Base-by-base conservation (phyloP, 345 rosid species). In the Garcia nutans region DNA sequence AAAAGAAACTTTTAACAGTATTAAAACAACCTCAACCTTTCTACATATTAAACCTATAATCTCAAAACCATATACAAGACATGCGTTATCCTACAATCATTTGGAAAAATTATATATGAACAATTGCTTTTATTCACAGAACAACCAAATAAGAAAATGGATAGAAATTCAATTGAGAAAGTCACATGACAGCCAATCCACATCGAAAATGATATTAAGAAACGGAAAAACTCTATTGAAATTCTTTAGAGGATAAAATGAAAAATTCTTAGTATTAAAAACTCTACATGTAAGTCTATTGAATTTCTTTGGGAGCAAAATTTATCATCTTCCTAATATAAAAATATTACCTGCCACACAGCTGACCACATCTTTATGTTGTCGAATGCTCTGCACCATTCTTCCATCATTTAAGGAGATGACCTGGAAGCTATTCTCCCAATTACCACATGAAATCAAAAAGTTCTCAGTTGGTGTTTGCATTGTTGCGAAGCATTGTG, bases 361-460 rank as follows among this genome's bases (percentile, higher is more conserved):
- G 88, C 97, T 93, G 79, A 95, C 97, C 57, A 95, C 94, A 81
- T 95, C 97, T 84, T 89, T 95, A 73, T 95, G 99, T 66, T 91
- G 99, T 70, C 97, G 91, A 84, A 91, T 82, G 85, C 97, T 92
- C 85, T 95, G 99, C 84, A 95, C 96, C 83, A 91, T 84, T 78
- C 93, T 90, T 80, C 99, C 99, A 85, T 93, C 96, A 86, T 76
- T 85, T 79, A 93, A 83, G 70, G 99, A 93, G 76, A 87, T 88
- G 76, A 93, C 89, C 81, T 95, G 95, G 80, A 94, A 94, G 75
- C 99, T 92, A 78, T 94, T 94, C 82, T 94, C 99, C 99, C 99
- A 94, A 82, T 90, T 94, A 72, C 99, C 97, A 84, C 99, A 94
- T 24, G 97, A 89, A 78, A 95, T 87, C 79, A 95, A 77, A 83